Base-by-base conservation (phyloP, 192 early-diverging fungal genomes). In the Geosiphon pyriformis region DNA sequence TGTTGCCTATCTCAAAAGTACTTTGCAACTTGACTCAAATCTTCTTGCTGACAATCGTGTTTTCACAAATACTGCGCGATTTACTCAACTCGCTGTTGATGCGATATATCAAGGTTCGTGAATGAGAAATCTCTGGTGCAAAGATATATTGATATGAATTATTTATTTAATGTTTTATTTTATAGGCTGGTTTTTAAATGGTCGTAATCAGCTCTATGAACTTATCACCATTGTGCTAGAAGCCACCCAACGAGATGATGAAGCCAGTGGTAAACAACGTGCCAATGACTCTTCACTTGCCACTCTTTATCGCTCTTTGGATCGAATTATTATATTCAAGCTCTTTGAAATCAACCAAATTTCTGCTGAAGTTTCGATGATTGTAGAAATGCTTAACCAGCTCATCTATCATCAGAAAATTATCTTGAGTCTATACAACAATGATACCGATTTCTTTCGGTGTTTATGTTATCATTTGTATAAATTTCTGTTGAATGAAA, bases 341-440 rank as follows among this genome's bases (percentile, higher is more conserved):
- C 42, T 87, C 18, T 79, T 77, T 20, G 82, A 83, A 55, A 53
- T 82, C 10, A 77, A 76, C 20, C 69, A 87, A 17, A 73, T 73
- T 1, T 67, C 75, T 0, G 60, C 70, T 4, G 59, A 75, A 11
- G 70, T 60, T 15, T 73, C 74, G 2, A 70, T 86, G 4, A 55
- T 55, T 47, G 42, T 23, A 46, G 65, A 67, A 3, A 47, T 67
- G 17, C 61, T 88, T 12, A 70, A 79, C 50, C 81, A 85, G 57
- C 77, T 81, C 23, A 81, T 88, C 20, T 77, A 84, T 34, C 73
- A 87, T 72, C 85, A 88, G 72, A 85, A 82, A 71, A 74, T 89
- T 42, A 71, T 89, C 18, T 51, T 89, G 0, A 78, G 74, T 66
- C 34, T 53, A 11, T 69, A 69, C 25, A 82, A 86, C 29, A 78